phyloP scores from a whole-genome alignment of 2,329 filamentous ascomycete genomes.

The Aspergillus unguis region DNA sequence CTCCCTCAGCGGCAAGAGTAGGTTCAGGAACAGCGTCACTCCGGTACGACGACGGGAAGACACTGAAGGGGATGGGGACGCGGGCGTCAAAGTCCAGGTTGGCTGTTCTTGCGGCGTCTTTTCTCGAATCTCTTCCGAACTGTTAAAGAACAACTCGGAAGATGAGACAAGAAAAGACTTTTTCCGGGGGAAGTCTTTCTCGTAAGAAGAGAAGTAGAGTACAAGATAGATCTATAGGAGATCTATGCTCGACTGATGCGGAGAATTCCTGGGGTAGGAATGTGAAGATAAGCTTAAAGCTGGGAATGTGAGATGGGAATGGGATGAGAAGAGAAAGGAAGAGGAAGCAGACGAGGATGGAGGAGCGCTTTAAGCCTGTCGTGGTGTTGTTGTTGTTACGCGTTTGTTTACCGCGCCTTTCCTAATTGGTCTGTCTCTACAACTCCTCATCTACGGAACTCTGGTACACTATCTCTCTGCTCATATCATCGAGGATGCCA shows the following conservation, averaged over 20 bases:
- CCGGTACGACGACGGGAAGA: constrained; percentile 98
- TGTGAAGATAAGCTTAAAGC: constrained; percentile 19
- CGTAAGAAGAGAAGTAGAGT: constrained; percentile 18
- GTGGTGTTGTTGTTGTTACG: constrained; percentile 16
- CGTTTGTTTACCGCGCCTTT: constrained; percentile 25
- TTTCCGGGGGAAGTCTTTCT: constrained; percentile 38
- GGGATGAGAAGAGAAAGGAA: constrained; percentile 11
- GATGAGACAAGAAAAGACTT: constrained; percentile 49
- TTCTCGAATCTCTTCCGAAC: constrained; percentile 62
- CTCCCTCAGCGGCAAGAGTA: constrained; percentile 63
- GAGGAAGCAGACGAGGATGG: constrained; percentile 16
- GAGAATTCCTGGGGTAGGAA: constrained; percentile 22
- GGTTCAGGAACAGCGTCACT: constrained; percentile 65
- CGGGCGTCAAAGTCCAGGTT: constrained; percentile 99
- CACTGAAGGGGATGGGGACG: constrained; percentile 98
- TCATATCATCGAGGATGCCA: background rate
- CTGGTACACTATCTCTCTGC: background rate
- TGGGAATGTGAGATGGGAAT: constrained; percentile 14
- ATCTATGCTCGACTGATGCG: constrained; percentile 20
- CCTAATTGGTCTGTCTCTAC: constrained; percentile 13
- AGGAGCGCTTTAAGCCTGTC: constrained; percentile 13
- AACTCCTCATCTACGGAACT: background rate
- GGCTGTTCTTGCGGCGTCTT: constrained; percentile 73
- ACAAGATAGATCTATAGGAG: constrained; percentile 18
- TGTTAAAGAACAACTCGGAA: constrained; percentile 47